Evolutionary conservation across 2,329 filamentous ascomycete species (phyloP).

Genomic region (Grosmannia huntii): DNA sequence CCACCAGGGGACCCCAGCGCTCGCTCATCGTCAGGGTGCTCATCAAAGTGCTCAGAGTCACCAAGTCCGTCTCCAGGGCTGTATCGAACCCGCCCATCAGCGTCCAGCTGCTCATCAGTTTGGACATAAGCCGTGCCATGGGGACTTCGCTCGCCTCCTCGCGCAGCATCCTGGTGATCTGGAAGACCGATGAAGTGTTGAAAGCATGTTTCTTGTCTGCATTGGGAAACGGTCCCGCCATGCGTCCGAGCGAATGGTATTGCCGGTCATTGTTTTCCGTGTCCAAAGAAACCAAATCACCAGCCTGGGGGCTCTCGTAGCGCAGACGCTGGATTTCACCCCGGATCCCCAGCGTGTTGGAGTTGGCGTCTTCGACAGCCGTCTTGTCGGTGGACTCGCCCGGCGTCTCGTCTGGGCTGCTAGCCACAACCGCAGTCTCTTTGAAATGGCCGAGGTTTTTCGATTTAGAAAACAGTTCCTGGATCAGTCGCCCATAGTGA

Average conservation of each 20-base stretch:
- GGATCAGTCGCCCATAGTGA: slow-evolving; percentile 18
- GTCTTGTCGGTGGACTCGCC: not conserved
- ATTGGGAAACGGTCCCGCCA: not conserved
- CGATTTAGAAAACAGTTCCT: slow-evolving; percentile 19
- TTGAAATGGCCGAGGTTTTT: slow-evolving; percentile 15
- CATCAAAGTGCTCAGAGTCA: not conserved
- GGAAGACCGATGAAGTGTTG: not conserved
- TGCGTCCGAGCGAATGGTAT: slow-evolving; percentile 1
- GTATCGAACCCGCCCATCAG: not conserved
- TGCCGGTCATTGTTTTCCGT: not conserved
- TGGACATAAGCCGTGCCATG: not conserved
- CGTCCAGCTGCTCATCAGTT: not conserved
- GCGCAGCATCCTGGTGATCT: not conserved
- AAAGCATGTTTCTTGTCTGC: not conserved
- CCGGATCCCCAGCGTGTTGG: not conserved
- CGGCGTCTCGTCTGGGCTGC: not conserved
- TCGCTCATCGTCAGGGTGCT: not conserved
- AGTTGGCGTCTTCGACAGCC: no score
- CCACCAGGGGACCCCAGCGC: slow-evolving; percentile 16
- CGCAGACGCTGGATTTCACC: slow-evolving; percentile 8
- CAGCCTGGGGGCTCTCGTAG: slow-evolving; percentile 2
- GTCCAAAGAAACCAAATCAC: not conserved
- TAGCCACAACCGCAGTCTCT: not conserved
- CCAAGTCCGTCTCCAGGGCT: not conserved
- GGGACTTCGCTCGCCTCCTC: not conserved